These are phyloP conservation scores for Linum lewisii DNA, from an alignment of 345 rosid species.

Conservation along the genomic window DNA sequence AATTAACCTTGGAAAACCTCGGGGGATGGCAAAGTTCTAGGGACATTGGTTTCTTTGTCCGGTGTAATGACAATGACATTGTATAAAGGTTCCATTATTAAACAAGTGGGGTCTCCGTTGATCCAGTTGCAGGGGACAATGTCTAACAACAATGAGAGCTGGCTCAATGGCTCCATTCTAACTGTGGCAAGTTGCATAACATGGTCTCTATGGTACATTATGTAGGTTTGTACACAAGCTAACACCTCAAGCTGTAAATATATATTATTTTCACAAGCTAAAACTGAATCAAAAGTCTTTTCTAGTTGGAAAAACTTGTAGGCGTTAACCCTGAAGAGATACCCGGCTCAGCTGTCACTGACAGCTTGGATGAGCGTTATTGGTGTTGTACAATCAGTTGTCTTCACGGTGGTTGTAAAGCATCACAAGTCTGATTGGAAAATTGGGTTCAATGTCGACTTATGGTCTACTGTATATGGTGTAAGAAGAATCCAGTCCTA, in stretches of 20 bases:
- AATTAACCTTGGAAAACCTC: constrained; percentile 36
- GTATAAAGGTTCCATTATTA: constrained; percentile 41
- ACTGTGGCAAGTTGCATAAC: constrained; percentile 47
- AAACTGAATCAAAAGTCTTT: neutral
- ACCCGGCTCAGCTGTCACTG: constrained; percentile 56
- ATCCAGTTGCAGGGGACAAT: constrained; percentile 26
- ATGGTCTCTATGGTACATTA: constrained; percentile 54
- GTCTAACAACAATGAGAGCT: constrained; percentile 25
- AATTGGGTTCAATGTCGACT: constrained; percentile 42
- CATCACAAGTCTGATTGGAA: constrained; percentile 43
- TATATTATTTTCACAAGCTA: neutral
- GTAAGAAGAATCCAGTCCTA: constrained; percentile 24
- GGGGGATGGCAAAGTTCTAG: constrained; percentile 46
- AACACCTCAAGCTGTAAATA: neutral
- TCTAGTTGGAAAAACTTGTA: constrained; percentile 13
- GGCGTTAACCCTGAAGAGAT: constrained; percentile 50
- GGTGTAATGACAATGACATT: constrained; percentile 51
- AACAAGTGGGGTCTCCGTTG: constrained; percentile 29
- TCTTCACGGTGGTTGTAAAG: constrained; percentile 33
- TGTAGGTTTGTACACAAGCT: constrained; percentile 39
- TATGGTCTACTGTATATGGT: constrained; percentile 48
- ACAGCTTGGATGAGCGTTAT: constrained; percentile 52
- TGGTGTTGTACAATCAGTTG: constrained; percentile 56
- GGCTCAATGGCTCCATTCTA: constrained; percentile 59
- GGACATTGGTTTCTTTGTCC: constrained; percentile 38